Percentiles rank a stretch among this genome's conserved stretches.
Conservation (phyloP, 2,329 filamentous ascomycete species). For the Triangularia verruculosa region DNA sequence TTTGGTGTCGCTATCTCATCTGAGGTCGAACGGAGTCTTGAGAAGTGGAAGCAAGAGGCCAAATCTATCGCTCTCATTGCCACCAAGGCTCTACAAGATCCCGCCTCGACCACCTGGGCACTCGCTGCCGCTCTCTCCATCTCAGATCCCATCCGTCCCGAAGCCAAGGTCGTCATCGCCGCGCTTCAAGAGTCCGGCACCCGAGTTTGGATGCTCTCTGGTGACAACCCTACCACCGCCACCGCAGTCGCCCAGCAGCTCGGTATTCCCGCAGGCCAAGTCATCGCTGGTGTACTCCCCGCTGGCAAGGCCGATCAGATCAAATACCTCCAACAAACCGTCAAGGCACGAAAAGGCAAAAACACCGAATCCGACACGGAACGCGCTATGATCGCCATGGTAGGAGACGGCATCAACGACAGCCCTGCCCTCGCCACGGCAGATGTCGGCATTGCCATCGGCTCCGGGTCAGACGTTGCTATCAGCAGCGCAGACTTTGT, state of each 20-base stretch:
- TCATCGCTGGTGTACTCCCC: slow-evolving; percentile 84
- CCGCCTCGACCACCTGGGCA: slow-evolving; percentile 36
- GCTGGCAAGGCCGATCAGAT: slow-evolving; percentile 76
- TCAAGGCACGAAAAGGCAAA: slow-evolving; percentile 36
- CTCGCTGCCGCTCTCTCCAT: slow-evolving; percentile 70
- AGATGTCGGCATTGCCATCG: slow-evolving; percentile 81
- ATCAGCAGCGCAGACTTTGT: slow-evolving; percentile 81
- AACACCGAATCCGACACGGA: slow-evolving; percentile 30
- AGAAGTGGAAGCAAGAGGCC: slow-evolving; percentile 59
- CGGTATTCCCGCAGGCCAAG: slow-evolving; percentile 69
- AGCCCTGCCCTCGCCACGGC: slow-evolving; percentile 75
- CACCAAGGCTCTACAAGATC: slow-evolving; percentile 32
- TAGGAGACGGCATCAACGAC: slow-evolving; percentile 89
- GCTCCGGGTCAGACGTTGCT: slow-evolving; percentile 79
- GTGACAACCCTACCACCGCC: slow-evolving; percentile 85
- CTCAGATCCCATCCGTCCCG: slow-evolving; percentile 75
- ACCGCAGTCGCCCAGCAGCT: slow-evolving; percentile 71
- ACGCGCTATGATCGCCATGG: slow-evolving; percentile 68
- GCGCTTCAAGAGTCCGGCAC: slow-evolving; percentile 64
- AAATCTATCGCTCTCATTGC: slow-evolving; percentile 63
- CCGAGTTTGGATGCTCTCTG: slow-evolving; percentile 87
- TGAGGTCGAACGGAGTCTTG: slow-evolving; percentile 38
- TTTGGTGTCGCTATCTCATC: slow-evolving; percentile 41
- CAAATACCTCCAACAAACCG: slow-evolving; percentile 55
- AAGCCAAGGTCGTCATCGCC: slow-evolving; percentile 63